Conservation (phyloP, 2,329 filamentous ascomycete species). For the Sordariomycetes sp. region DNA sequence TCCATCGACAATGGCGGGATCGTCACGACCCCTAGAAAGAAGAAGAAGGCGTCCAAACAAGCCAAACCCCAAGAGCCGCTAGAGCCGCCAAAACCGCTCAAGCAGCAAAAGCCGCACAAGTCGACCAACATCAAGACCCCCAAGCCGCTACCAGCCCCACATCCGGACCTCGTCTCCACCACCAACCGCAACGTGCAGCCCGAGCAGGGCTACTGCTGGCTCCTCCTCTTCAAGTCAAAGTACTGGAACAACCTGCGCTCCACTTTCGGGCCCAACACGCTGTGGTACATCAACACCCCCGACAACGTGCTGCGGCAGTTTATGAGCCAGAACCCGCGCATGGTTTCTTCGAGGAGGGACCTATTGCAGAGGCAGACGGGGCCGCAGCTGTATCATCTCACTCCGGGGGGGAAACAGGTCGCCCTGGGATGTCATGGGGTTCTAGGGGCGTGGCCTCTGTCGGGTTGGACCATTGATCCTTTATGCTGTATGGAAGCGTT, state of each 20-base stretch:
- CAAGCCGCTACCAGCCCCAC: neutral
- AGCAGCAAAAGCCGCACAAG: neutral
- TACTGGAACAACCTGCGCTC: neutral
- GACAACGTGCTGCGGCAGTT: neutral
- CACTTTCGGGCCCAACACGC: neutral
- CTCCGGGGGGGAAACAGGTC: neutral
- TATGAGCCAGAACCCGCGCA: neutral
- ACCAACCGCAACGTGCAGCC: constrained; percentile 4
- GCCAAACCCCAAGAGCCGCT: neutral
- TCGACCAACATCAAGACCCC: neutral
- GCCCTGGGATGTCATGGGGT: neutral
- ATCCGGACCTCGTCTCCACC: neutral
- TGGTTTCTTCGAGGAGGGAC: neutral
- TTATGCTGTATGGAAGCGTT: neutral
- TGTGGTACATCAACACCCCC: neutral
- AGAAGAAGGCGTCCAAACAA: neutral
- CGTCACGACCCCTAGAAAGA: neutral
- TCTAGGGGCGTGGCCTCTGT: neutral
- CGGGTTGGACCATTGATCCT: neutral
- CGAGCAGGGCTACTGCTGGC: constrained; percentile 7
- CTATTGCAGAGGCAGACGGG: neutral
- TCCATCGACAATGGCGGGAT: neutral
- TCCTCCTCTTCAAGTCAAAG: neutral
- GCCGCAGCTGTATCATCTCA: neutral
- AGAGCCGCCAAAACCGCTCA: neutral